Percentiles rank a stretch among this genome's conserved stretches.
These are phyloP conservation scores for Calocybe indica DNA, from an alignment of 768 basidiomycete species.

Conservation along the genomic window DNA sequence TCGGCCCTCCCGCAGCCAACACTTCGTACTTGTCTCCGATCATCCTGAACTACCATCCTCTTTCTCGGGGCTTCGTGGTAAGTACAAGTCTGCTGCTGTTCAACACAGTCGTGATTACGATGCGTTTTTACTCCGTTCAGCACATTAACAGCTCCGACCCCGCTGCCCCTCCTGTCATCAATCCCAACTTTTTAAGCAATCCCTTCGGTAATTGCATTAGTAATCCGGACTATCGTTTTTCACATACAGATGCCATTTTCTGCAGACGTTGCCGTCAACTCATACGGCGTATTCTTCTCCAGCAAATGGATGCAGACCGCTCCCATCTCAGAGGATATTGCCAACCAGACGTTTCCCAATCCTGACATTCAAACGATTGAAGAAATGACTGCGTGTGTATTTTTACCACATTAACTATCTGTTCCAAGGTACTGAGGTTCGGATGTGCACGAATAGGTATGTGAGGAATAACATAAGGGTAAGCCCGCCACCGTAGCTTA, in stretches of 20 bases:
- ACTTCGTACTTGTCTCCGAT: slow-evolving; percentile 12
- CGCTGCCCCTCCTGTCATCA: slow-evolving; percentile 9
- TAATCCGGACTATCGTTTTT: no score
- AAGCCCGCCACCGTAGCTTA: not conserved
- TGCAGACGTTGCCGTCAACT: slow-evolving; percentile 10
- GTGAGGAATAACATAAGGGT: slow-evolving; percentile 1
- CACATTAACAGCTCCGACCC: slow-evolving; percentile 16
- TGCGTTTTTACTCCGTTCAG: no score
- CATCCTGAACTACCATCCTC: slow-evolving; percentile 11
- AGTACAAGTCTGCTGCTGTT: no score
- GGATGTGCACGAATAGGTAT: not conserved
- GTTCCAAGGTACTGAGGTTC: no score
- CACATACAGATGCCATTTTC: slow-evolving; percentile 8
- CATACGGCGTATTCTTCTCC: slow-evolving; percentile 4
- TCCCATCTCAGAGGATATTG: slow-evolving; percentile 9
- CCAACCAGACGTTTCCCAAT: slow-evolving; percentile 5
- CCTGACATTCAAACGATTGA: slow-evolving; percentile 8
- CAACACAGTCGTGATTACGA: no score
- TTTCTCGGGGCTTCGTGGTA: slow-evolving; percentile 8
- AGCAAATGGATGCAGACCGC: slow-evolving; percentile 5
- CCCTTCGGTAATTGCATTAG: no score
- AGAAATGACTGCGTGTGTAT: no score
- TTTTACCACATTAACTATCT: no score
- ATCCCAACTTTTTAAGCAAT: slow-evolving; percentile 6
- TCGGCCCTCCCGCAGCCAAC: slow-evolving; percentile 6